Conservation (phyloP, 1,139 yeast species). For the Yamadazyma conglobata region DNA sequence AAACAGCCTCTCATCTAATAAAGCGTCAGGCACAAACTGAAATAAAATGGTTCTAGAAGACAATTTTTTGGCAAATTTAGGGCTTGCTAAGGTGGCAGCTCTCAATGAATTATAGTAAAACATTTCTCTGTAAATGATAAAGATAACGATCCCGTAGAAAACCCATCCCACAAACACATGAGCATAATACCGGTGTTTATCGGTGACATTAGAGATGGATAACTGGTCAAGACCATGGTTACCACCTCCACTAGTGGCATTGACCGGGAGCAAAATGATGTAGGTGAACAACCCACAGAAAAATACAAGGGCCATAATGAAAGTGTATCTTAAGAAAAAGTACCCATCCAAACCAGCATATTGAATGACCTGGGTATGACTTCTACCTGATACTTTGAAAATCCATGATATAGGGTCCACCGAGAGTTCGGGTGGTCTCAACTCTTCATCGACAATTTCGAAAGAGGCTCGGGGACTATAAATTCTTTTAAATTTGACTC, state of each 20-base stretch:
- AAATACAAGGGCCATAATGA: constrained; percentile 42
- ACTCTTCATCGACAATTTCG: constrained; percentile 56
- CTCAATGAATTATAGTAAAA: constrained; percentile 75
- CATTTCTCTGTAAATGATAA: constrained; percentile 76
- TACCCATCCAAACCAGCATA: constrained; percentile 78
- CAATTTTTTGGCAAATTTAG: constrained; percentile 67
- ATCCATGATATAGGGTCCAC: constrained; percentile 65
- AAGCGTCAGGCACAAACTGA: constrained; percentile 72
- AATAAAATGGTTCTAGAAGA: constrained; percentile 79
- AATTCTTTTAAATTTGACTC: constrained; percentile 56
- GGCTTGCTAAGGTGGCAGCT: constrained; percentile 77
- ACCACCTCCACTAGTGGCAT: constrained; percentile 56
- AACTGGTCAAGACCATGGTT: constrained; percentile 69
- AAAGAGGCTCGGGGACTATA: constrained; percentile 65
- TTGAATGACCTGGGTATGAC: constrained; percentile 62
- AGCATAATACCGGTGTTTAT: constrained; percentile 69
- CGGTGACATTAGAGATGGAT: constrained; percentile 67
- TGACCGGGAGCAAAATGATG: constrained; percentile 61
- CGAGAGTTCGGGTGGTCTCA: constrained; percentile 62
- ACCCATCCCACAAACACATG: constrained; percentile 82
- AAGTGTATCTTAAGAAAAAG: constrained; percentile 58
- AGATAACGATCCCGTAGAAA: constrained; percentile 67
- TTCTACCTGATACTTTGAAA: constrained; percentile 50
- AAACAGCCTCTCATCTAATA: constrained; percentile 61
- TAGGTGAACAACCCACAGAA: constrained; percentile 41